Conservation (phyloP, 1,284 basidiomycete genomes). For the Ustilago cynodontis region DNA sequence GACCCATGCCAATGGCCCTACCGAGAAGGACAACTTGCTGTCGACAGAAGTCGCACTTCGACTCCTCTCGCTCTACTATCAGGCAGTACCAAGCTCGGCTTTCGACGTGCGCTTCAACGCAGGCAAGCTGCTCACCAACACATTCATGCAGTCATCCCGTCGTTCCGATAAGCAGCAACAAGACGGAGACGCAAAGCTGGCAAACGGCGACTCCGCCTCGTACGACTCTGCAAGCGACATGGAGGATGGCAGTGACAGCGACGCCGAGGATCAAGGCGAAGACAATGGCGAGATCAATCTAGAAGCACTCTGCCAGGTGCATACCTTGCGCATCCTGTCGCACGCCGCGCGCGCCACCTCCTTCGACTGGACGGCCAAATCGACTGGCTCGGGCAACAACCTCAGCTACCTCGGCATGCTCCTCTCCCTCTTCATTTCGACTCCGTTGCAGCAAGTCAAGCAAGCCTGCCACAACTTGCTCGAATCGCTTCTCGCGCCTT, state of each 20-base stretch:
- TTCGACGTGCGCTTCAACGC: constrained; percentile 86
- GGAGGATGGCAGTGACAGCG: constrained; percentile 31
- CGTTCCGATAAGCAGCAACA: not conserved
- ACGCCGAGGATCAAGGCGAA: constrained; percentile 54
- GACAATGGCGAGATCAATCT: constrained; percentile 73
- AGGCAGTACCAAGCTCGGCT: constrained; percentile 79
- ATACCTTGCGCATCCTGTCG: constrained; percentile 76
- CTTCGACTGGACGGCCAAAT: constrained; percentile 75
- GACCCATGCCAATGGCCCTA: constrained; percentile 51
- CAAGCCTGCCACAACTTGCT: constrained; percentile 45
- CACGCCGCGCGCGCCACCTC: constrained; percentile 66
- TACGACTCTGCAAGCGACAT: not conserved
- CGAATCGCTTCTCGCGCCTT: constrained; percentile 73
- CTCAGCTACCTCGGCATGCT: constrained; percentile 55
- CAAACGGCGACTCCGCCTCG: not conserved
- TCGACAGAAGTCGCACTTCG: constrained; percentile 83
- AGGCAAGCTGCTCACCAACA: constrained; percentile 79
- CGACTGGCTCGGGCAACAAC: constrained; percentile 74
- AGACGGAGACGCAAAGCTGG: constrained; percentile 8
- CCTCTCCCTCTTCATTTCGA: constrained; percentile 42
- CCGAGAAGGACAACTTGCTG: constrained; percentile 73
- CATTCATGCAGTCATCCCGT: constrained; percentile 64
- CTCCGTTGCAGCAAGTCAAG: constrained; percentile 41
- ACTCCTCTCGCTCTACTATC: constrained; percentile 85
- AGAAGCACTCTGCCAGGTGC: constrained; percentile 79